phyloP scores from a whole-genome alignment of 1,139 yeast species.

The Nakaseomyces bracarensis region DNA sequence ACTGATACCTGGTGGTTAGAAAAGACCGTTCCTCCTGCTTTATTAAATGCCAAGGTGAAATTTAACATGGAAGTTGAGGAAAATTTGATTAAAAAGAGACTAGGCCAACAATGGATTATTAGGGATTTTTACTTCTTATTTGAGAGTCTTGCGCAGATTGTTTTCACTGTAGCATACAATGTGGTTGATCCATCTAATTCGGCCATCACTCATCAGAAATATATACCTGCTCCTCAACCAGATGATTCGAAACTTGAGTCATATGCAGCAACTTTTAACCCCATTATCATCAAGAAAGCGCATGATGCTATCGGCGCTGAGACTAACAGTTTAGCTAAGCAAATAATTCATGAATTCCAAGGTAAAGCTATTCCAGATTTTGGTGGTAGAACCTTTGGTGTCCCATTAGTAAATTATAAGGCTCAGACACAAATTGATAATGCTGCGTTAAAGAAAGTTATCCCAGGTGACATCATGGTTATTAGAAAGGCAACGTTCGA shows the following conservation, averaged over 20 bases:
- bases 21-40: slow-evolving; percentile 50
- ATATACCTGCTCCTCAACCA: slow-evolving; percentile 13
- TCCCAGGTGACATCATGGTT: slow-evolving; percentile 78
- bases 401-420: slow-evolving; percentile 49
- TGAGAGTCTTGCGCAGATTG: slow-evolving; percentile 65
- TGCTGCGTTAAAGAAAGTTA: slow-evolving; percentile 32
- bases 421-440: slow-evolving; percentile 55
- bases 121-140: slow-evolving; percentile 68
- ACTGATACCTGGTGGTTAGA: slow-evolving; percentile 32
- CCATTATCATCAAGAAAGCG: slow-evolving; percentile 38
- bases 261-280: slow-evolving; percentile 43
- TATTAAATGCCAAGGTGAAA: slow-evolving; percentile 35
- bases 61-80: slow-evolving; percentile 59
- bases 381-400: slow-evolving; percentile 66
- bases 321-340: slow-evolving; percentile 12
- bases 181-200: slow-evolving; percentile 48
- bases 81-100: slow-evolving; percentile 47
- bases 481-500: slow-evolving; percentile 68
- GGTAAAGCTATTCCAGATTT: slow-evolving; percentile 33
- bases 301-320: slow-evolving; percentile 36
- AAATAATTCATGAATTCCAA: slow-evolving; percentile 23
- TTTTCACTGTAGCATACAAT: slow-evolving; percentile 45
- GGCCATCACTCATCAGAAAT: slow-evolving; percentile 33
- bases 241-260: slow-evolving; percentile 36
- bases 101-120: slow-evolving; percentile 42